These are phyloP conservation scores for Iris pallida DNA, from an alignment of 116 monocot genomes.

Conservation along the genomic window DNA sequence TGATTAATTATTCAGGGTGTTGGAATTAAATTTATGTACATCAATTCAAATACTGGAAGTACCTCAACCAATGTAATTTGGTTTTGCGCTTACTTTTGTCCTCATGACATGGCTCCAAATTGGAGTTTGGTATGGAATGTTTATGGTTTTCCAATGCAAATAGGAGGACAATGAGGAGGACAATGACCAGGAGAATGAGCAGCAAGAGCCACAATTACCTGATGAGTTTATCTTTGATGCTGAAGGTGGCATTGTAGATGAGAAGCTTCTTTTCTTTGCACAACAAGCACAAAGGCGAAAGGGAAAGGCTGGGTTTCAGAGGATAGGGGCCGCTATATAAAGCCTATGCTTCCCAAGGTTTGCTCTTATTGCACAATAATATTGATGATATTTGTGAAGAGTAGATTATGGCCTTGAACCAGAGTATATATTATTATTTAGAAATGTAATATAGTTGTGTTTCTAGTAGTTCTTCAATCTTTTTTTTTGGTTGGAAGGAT, in stretches of 20 bases:
- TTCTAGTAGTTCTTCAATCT: too few relatives aligned
- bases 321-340: conserved; percentile 92
- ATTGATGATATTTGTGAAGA: background rate
- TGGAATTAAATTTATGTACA: too few relatives aligned
- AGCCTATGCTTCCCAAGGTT: conserved; percentile 99
- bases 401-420: background rate
- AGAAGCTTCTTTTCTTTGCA: conserved; percentile 92
- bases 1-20: too few relatives aligned
- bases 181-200: conserved; percentile 72
- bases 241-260: conserved; percentile 92
- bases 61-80: too few relatives aligned
- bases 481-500: too few relatives aligned
- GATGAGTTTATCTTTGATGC: conserved; percentile 99
- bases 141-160: too few relatives aligned
- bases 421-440: too few relatives aligned
- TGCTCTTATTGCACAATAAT: background rate
- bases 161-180: conserved; percentile 50
- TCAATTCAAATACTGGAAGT: too few relatives aligned
- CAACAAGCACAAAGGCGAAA: conserved; percentile 84
- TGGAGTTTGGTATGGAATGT: too few relatives aligned
- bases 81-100: too few relatives aligned
- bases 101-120: too few relatives aligned
- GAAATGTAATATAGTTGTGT: too few relatives aligned
- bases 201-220: conserved; percentile 85
- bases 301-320: conserved; percentile 94